phyloP scores from a whole-genome alignment of 768 basidiomycete genomes.

The Crassisporium funariophilum region DNA sequence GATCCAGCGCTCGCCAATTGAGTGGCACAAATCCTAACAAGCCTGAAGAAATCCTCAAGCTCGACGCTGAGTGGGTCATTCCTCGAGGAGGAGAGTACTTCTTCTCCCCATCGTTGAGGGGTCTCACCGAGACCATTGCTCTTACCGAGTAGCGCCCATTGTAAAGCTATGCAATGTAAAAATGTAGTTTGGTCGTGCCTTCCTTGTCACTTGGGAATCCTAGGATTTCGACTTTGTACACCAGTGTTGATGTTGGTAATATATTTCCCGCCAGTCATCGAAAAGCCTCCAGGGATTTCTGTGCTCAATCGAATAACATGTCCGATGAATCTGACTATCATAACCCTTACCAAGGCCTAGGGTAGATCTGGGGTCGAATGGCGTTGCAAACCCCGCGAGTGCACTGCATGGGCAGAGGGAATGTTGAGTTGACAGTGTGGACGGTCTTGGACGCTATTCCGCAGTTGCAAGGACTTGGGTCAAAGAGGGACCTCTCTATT shows the following conservation, averaged over 20 bases:
- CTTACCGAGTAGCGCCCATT: not conserved
- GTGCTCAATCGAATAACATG: too few relatives aligned
- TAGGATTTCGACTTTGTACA: not conserved
- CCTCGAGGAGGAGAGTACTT: constrained; percentile 55
- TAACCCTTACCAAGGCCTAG: too few relatives aligned
- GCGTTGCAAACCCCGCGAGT: too few relatives aligned
- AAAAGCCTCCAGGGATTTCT: too few relatives aligned
- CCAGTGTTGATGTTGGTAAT: not conserved
- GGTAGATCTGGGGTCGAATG: too few relatives aligned
- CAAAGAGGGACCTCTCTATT: too few relatives aligned
- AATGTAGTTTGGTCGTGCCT: not conserved
- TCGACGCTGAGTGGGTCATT: constrained; percentile 38
- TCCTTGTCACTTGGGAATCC: not conserved
- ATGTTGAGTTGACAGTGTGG: too few relatives aligned
- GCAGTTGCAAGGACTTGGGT: too few relatives aligned
- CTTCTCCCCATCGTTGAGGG: constrained; percentile 49
- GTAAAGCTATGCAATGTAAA: not conserved
- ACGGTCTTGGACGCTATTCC: too few relatives aligned
- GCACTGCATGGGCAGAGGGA: too few relatives aligned
- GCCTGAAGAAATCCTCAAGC: constrained; percentile 31
- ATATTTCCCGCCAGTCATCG: not conserved
- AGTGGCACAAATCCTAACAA: constrained; percentile 50
- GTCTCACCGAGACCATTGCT: constrained; percentile 36
- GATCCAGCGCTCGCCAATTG: constrained; percentile 14
- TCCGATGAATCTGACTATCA: too few relatives aligned